phyloP scores from a whole-genome alignment of 495 filamentous ascomycete species.

The Lophium mytilinum region DNA sequence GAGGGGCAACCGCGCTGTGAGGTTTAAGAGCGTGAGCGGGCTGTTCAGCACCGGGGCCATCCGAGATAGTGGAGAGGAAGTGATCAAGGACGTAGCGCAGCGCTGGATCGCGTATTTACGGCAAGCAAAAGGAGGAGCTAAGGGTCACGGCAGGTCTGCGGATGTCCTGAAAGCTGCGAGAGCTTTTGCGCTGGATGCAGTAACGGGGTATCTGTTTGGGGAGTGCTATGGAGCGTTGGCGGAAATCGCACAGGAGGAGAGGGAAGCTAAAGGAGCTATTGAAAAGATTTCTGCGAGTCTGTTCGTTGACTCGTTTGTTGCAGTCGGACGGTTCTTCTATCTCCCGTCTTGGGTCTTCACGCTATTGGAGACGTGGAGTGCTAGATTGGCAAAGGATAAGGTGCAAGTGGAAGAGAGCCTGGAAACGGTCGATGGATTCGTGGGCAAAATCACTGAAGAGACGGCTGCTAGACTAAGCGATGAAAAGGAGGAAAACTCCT shows the following conservation, averaged over 20 bases:
- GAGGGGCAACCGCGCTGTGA: conserved; percentile 31
- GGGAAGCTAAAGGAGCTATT: neutral
- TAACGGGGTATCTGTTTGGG: conserved; percentile 39
- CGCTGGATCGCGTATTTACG: conserved; percentile 34
- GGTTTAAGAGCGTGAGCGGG: conserved; percentile 43
- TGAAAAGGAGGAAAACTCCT: conserved; percentile 32
- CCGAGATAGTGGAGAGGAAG: conserved; percentile 24
- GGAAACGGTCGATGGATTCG: conserved; percentile 35
- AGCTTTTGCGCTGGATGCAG: conserved; percentile 39
- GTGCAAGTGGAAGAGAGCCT: conserved; percentile 24
- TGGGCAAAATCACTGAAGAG: conserved; percentile 28
- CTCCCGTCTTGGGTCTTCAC: conserved; percentile 34
- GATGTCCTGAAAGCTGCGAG: conserved; percentile 39
- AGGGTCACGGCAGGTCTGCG: neutral
- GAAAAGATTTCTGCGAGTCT: conserved; percentile 12
- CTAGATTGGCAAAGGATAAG: conserved; percentile 25
- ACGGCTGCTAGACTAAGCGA: conserved; percentile 7
- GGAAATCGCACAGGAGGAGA: conserved; percentile 1
- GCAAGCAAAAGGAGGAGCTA: conserved; percentile 24
- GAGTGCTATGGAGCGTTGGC: conserved; percentile 36
- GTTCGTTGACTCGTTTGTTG: conserved; percentile 38
- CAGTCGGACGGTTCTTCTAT: conserved; percentile 44
- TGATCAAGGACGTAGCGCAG: conserved; percentile 33
- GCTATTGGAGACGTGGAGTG: conserved; percentile 29
- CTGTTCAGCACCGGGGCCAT: conserved; percentile 41